Percentiles rank a stretch among this genome's conserved stretches.
Evolutionary conservation across 805 yeast genomes (phyloP).

Genomic region (Schwanniomyces occidentalis): DNA sequence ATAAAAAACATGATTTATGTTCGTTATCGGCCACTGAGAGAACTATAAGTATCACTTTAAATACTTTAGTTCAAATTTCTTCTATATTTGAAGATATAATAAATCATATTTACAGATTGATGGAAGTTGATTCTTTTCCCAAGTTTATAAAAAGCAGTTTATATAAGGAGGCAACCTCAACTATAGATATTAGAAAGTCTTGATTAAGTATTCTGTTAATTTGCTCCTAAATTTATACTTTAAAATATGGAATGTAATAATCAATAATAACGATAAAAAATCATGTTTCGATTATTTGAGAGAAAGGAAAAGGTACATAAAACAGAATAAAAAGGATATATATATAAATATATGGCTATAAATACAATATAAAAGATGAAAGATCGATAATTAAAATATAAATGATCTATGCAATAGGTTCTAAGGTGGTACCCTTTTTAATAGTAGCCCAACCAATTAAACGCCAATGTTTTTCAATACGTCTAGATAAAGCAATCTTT

Average conservation of each 20-base stretch:
- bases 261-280: constrained; percentile 3
- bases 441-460: constrained; percentile 99
- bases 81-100: constrained; percentile 50
- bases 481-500: constrained; percentile 97
- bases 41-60: constrained; percentile 3
- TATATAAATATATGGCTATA: constrained; percentile 7
- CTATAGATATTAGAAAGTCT: constrained; percentile 3
- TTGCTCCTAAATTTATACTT: not conserved
- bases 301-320: constrained; percentile 3
- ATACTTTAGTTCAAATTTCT: constrained; percentile 15
- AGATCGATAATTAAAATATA: constrained; percentile 5
- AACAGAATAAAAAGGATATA: no score
- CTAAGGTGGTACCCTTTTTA: constrained; percentile 87
- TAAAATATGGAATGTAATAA: constrained; percentile 2
- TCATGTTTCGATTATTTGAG: no score
- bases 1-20: not conserved
- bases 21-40: constrained; percentile 11
- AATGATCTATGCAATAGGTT: constrained; percentile 55
- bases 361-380: constrained; percentile 4
- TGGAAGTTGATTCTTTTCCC: constrained; percentile 74
- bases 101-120: constrained; percentile 51
- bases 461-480: constrained; percentile 99
- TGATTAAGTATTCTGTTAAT: not conserved
- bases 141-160: constrained; percentile 51
- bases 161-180: constrained; percentile 16